Evolutionary conservation across 441 rosid species (phyloP), one percentile per base, ranked within the genome.

Genomic region (Brassica hybrid): DNA sequence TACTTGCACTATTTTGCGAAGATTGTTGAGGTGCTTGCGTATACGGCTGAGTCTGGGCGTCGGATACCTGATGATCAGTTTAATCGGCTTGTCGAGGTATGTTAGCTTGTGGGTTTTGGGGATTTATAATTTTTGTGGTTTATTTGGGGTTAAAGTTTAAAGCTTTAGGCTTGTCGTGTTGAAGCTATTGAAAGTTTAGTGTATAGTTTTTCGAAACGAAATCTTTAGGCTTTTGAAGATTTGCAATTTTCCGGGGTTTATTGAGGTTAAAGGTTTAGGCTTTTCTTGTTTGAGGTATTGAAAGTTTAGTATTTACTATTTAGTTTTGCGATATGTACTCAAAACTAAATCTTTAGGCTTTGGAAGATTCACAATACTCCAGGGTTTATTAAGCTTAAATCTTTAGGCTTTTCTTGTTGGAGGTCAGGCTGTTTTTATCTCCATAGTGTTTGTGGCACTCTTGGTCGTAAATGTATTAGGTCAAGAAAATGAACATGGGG

Each of bases 1-100:
- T 96, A 96, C 89, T 88, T 94, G 90, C 99, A 96, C 76, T 96
- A 89, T 82, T 94, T 96, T 27, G 97, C 97, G 16, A 91, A 94
- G 85, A 89, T 96, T 68, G 73, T 92, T 64, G 76, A 91, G 45
- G 97, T 92, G 63, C 78, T 94, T 71, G 86, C 81, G 10, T 57
- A 74, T 12, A 72, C 79, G 32, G 54, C 9, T 68, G 81, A 18
- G 13, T 30, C 74, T 17, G 74, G 64, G 2, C 14, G 13, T 1
- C 13, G 12, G 54, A 27, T 5, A 1, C 72, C 67, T 61, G 79
- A 81, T 27, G 90, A 83, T 71, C 89, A 71, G 79, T 91, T 83
- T 54, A 80, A 88, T 9, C 88, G 88, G 69, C 90, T 94, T 23
- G 83, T 62, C 59, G 43, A 36, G 43, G 43, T 36, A 36, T 36